These are phyloP conservation scores for Mollisia scopiformis DNA, from an alignment of 2,329 filamentous ascomycete genomes.

Conservation along the genomic window DNA sequence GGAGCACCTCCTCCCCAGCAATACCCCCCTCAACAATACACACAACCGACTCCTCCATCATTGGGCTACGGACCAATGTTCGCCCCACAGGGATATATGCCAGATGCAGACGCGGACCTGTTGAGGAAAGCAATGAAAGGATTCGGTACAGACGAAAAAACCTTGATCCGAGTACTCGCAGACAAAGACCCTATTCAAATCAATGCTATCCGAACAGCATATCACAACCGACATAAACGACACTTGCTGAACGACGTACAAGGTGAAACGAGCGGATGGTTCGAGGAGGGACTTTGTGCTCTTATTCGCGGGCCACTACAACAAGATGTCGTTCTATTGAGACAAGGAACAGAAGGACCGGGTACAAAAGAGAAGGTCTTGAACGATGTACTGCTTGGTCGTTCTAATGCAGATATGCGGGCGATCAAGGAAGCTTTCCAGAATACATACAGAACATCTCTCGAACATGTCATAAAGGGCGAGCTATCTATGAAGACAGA, in stretches of 20 bases:
- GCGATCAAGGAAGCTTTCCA: slow-evolving; percentile 84
- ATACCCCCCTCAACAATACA: slow-evolving; percentile 39
- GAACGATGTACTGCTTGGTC: slow-evolving; percentile 81
- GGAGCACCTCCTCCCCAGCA: slow-evolving; percentile 34
- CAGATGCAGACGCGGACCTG: slow-evolving; percentile 67
- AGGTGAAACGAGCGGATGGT: slow-evolving; percentile 75
- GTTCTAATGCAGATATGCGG: slow-evolving; percentile 84
- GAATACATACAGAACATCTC: slow-evolving; percentile 62
- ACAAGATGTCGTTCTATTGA: slow-evolving; percentile 72
- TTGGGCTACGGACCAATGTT: slow-evolving; percentile 69
- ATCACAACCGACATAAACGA: slow-evolving; percentile 64
- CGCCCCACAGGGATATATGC: slow-evolving; percentile 70
- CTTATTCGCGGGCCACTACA: slow-evolving; percentile 78
- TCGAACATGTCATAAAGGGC: slow-evolving; percentile 73
- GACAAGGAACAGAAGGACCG: slow-evolving; percentile 73
- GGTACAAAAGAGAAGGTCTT: slow-evolving; percentile 87
- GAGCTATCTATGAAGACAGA: slow-evolving; percentile 89
- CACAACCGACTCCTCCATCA: slow-evolving; percentile 65
- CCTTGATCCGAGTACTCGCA: slow-evolving; percentile 70
- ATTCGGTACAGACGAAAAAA: slow-evolving; percentile 84
- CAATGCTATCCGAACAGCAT: slow-evolving; percentile 68
- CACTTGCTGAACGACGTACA: slow-evolving; percentile 76
- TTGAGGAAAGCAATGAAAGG: slow-evolving; percentile 89
- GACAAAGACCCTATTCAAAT: slow-evolving; percentile 80
- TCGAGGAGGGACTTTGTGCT: slow-evolving; percentile 74